Evolutionary conservation across 768 basidiomycete species (phyloP).

Genomic region (Lactarius akahatsu): DNA sequence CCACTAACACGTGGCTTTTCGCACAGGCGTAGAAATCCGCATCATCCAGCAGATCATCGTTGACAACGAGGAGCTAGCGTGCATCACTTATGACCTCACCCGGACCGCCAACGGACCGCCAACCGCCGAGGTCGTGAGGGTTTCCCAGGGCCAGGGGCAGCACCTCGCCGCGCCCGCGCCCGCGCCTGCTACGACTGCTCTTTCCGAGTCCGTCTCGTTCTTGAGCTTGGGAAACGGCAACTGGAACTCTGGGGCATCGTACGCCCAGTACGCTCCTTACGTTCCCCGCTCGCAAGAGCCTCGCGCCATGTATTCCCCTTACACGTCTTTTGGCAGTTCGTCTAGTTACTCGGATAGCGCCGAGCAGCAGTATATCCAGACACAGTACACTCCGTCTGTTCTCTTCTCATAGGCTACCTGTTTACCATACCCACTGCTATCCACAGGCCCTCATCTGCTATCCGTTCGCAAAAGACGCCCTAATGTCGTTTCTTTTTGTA

Average conservation of each 20-base stretch:
- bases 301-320: conserved; percentile 14
- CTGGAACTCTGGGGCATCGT: conserved; percentile 22
- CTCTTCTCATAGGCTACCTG: conserved; percentile 25
- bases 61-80: conserved; percentile 61
- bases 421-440: conserved; percentile 16
- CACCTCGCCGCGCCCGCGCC: conserved; percentile 31
- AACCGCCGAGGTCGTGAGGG: conserved; percentile 56
- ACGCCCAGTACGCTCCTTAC: conserved; percentile 15
- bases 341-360: conserved; percentile 6
- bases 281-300: conserved; percentile 19
- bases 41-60: conserved; percentile 71
- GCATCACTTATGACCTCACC: conserved; percentile 67
- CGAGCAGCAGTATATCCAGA: conserved; percentile 25
- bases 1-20: conserved; percentile 20
- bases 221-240: conserved; percentile 9
- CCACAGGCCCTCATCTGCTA: conserved; percentile 11
- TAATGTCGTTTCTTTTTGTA: conserved; percentile 17
- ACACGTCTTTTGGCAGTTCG: conserved; percentile 17
- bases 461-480: conserved; percentile 16
- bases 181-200: conserved; percentile 27
- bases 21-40: conserved; percentile 48
- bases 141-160: conserved; percentile 35
- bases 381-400: conserved; percentile 27
- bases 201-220: conserved; percentile 32
- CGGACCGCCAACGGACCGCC: conserved; percentile 49